Conservation (phyloP, 1,139 yeast species). For the Geotrichum cucujoidarum region DNA sequence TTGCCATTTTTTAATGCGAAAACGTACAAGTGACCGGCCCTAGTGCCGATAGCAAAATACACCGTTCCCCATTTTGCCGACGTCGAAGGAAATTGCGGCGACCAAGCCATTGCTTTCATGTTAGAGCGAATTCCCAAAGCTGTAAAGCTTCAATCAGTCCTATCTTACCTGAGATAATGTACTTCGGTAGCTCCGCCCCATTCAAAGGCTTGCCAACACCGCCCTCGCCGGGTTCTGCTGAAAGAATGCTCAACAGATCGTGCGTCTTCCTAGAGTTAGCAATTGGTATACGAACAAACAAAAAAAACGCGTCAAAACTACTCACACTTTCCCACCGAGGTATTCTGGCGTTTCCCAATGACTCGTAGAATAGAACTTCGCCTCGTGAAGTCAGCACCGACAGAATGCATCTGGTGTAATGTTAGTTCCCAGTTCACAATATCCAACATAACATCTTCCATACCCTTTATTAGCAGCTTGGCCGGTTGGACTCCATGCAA, state of each 20-base stretch:
- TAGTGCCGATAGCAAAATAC: constrained; percentile 14
- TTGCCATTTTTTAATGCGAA: constrained; percentile 4
- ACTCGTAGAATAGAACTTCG: constrained; percentile 16
- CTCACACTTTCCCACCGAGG: constrained; percentile 14
- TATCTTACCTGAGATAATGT: constrained; percentile 12
- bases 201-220: constrained; percentile 10
- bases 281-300: not conserved
- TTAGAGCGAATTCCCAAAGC: not conserved
- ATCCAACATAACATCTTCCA: not conserved
- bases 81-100: constrained; percentile 9
- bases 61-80: constrained; percentile 14
- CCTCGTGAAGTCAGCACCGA: constrained; percentile 16
- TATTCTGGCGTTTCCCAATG: constrained; percentile 6
- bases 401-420: constrained; percentile 9
- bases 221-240: constrained; percentile 7
- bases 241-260: constrained; percentile 6
- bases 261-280: constrained; percentile 5
- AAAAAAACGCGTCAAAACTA: not conserved
- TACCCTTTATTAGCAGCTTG: constrained; percentile 16
- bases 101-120: constrained; percentile 13
- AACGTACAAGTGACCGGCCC: constrained; percentile 8
- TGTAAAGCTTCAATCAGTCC: too few relatives aligned
- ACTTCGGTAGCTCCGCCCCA: constrained; percentile 9
- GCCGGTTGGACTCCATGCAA: constrained; percentile 18
- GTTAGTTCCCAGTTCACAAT: not conserved